Percentiles rank a stretch among this genome's conserved stretches.
phyloP scores from a whole-genome alignment of 2,329 filamentous ascomycete genomes.

The Trichoderma sp. region DNA sequence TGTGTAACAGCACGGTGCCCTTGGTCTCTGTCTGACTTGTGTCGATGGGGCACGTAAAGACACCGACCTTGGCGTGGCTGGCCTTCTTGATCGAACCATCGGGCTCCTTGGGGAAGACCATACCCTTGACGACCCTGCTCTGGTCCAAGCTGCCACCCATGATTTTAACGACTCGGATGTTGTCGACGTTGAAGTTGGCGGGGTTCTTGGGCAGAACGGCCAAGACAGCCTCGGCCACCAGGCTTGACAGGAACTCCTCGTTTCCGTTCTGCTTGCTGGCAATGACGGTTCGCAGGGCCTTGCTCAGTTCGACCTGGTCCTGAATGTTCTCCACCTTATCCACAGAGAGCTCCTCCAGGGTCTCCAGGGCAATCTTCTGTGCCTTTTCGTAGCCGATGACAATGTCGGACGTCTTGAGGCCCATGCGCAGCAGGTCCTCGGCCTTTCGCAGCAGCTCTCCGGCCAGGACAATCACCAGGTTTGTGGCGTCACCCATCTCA shows the following conservation, averaged over 20 bases:
- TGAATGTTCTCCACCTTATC: conserved; percentile 86
- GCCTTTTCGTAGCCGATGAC: conserved; percentile 94
- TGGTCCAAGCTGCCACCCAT: conserved; percentile 97
- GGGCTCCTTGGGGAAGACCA: conserved; percentile 98
- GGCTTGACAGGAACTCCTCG: conserved; percentile 80
- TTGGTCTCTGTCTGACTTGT: conserved; percentile 97
- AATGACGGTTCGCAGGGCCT: conserved; percentile 92
- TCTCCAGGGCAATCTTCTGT: conserved; percentile 80
- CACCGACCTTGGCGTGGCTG: conserved; percentile 88
- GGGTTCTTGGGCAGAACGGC: conserved; percentile 95
- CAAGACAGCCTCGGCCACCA: conserved; percentile 82
- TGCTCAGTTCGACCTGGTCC: conserved; percentile 79
- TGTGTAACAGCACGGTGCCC: conserved; percentile 94
- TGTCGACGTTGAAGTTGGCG: conserved; percentile 96
- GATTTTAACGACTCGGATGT: conserved; percentile 98
- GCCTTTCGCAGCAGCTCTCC: conserved; percentile 96
- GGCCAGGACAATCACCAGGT: conserved; percentile 92
- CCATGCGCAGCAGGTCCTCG: conserved; percentile 93
- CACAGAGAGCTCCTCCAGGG: conserved; percentile 82
- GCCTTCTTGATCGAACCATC: conserved; percentile 90
- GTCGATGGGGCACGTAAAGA: conserved; percentile 95
- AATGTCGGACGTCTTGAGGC: conserved; percentile 97
- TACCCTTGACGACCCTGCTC: conserved; percentile 91
- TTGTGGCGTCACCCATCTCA: conserved; percentile 98
- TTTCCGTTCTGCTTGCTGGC: conserved; percentile 95